phyloP scores from a whole-genome alignment of 2,329 filamentous ascomycete genomes.

The Diaporthe amygdali region DNA sequence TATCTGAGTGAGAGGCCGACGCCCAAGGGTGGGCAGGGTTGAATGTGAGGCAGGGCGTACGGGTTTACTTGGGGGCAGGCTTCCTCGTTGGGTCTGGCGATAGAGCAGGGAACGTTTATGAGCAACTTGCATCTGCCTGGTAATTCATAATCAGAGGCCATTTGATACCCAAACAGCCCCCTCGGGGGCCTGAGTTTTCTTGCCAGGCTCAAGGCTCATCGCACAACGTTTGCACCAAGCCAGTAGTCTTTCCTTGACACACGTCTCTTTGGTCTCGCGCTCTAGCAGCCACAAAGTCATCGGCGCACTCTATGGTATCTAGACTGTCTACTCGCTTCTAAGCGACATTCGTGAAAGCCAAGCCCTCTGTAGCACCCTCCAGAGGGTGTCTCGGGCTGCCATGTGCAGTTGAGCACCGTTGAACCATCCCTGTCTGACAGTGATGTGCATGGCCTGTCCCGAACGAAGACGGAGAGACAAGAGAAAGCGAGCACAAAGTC shows the following conservation, averaged over 20 bases:
- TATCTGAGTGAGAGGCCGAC: conserved; percentile 31
- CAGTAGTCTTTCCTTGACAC: neutral
- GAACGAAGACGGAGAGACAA: neutral
- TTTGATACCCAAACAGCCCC: neutral
- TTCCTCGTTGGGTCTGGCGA: neutral
- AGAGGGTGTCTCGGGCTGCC: conserved; percentile 5
- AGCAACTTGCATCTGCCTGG: neutral
- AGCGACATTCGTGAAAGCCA: neutral
- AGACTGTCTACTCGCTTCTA: neutral
- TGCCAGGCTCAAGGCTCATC: neutral
- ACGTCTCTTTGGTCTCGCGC: too few species aligned
- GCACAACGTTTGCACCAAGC: neutral
- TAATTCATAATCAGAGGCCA: neutral
- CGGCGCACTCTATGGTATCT: neutral
- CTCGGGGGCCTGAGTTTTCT: neutral
- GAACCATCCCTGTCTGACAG: conserved; percentile 5
- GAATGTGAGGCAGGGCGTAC: neutral
- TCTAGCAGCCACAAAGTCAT: neutral
- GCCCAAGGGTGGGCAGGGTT: neutral
- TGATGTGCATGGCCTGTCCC: neutral
- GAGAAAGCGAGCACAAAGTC: neutral
- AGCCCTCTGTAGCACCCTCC: neutral
- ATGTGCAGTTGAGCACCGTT: neutral
- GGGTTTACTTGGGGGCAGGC: conserved; percentile 39
- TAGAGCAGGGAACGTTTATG: neutral